Percentiles rank a stretch among this genome's conserved stretches.
Evolutionary conservation across 352 stramenopile species (phyloP).

Genomic region (Halophytophthora polymorphica): DNA sequence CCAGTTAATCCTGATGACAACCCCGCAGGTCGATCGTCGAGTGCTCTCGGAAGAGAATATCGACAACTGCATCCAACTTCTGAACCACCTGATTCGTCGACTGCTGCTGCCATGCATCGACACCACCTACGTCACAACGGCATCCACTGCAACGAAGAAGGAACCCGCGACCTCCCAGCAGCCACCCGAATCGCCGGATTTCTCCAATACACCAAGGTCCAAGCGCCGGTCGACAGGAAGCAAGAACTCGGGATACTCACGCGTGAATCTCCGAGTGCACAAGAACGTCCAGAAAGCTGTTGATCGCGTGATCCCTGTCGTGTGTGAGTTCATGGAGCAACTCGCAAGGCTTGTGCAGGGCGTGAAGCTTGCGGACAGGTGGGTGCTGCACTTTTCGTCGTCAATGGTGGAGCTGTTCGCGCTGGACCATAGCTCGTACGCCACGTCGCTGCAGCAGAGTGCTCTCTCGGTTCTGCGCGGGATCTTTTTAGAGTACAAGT

Average conservation of each 20-base stretch:
- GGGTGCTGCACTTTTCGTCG: conserved; percentile 68
- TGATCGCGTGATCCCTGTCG: conserved; percentile 54
- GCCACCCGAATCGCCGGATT: neutral
- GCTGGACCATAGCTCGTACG: conserved; percentile 60
- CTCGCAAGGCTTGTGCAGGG: conserved; percentile 49
- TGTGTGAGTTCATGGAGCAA: conserved; percentile 75
- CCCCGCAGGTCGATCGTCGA: conserved; percentile 59
- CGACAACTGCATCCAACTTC: conserved; percentile 70
- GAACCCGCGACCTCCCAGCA: neutral
- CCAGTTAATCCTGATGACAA: conserved; percentile 71
- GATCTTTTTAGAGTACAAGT: conserved; percentile 66
- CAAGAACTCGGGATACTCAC: conserved; percentile 17
- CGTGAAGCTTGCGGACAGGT: conserved; percentile 76
- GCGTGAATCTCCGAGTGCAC: conserved; percentile 46
- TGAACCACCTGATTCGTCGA: conserved; percentile 53
- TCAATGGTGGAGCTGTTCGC: conserved; percentile 69
- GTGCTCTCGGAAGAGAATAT: conserved; percentile 82
- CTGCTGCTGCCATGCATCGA: conserved; percentile 74
- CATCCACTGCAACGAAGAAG: conserved; percentile 11
- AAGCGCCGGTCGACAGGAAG: conserved; percentile 5
- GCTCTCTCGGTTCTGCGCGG: conserved; percentile 50
- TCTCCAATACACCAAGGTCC: conserved; percentile 3
- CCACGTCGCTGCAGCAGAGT: conserved; percentile 62
- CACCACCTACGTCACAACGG: conserved; percentile 35
- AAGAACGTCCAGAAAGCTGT: conserved; percentile 50